Conservation (phyloP, 2,329 filamentous ascomycete genomes). For the Diaporthe ilicicola region DNA sequence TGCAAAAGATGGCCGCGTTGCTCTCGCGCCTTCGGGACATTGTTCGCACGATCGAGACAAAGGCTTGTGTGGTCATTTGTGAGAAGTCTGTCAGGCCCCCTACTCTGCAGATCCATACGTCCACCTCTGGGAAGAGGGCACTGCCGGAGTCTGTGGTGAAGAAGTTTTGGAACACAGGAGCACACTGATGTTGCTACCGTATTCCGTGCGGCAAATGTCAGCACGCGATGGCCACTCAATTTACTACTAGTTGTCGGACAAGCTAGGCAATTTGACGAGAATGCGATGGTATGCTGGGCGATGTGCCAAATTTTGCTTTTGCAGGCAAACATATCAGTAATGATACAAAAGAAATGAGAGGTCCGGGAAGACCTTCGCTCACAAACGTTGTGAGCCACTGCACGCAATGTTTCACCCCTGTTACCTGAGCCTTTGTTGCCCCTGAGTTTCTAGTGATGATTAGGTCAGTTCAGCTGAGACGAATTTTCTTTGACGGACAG, state of each 20-base stretch:
- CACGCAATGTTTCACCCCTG: neutral
- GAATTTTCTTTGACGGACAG: neutral
- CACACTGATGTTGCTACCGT: neutral
- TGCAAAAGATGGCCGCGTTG: neutral
- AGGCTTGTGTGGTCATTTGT: neutral
- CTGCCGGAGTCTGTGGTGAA: neutral
- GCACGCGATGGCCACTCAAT: fast-evolving
- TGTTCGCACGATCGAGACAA: neutral
- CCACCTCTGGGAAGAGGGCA: neutral
- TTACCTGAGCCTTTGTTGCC: neutral
- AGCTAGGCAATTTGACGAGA: neutral
- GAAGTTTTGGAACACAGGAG: neutral
- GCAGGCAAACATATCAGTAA: neutral
- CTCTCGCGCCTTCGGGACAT: constrained; percentile 2
- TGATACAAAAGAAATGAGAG: neutral
- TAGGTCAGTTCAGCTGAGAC: neutral
- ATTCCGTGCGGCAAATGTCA: neutral
- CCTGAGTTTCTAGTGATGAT: neutral
- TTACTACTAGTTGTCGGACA: neutral
- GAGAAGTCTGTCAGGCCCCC: neutral
- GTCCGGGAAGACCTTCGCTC: neutral
- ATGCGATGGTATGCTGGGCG: neutral
- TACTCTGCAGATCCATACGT: neutral
- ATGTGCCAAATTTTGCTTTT: neutral
- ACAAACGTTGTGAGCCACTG: neutral